Evolutionary conservation across 1,284 basidiomycete species (phyloP).

Genomic region (Tilletiaria anomala): DNA sequence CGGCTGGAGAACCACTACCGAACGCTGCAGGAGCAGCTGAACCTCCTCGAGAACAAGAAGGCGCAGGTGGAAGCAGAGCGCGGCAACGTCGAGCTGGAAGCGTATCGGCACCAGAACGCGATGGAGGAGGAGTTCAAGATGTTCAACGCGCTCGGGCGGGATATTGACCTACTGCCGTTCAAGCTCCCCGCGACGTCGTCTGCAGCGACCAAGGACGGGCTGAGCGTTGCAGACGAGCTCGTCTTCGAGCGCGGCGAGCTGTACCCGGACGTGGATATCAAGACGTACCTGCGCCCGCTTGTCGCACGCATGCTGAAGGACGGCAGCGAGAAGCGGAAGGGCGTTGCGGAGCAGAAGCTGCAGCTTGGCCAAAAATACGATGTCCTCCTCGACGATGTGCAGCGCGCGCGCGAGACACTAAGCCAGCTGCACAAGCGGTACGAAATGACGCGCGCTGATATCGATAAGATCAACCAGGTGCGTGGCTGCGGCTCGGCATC

Average conservation of each 20-base stretch:
- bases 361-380: neutral
- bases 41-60: conserved; percentile 16
- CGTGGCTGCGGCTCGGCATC: too few species aligned
- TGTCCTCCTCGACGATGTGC: neutral
- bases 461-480: neutral
- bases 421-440: neutral
- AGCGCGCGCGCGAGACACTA: neutral
- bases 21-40: conserved; percentile 19
- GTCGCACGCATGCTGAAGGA: neutral
- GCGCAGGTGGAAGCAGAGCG: conserved; percentile 19
- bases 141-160: conserved; percentile 19
- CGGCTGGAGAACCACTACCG: conserved; percentile 24
- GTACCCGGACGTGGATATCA: neutral
- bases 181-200: neutral
- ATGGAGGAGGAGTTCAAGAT: conserved; percentile 23
- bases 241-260: neutral
- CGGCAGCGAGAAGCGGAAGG: neutral
- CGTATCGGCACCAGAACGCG: conserved; percentile 24
- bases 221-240: neutral
- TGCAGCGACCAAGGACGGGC: neutral
- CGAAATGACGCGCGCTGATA: neutral
- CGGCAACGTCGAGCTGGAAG: conserved; percentile 25
- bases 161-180: neutral
- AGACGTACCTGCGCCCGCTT: neutral
- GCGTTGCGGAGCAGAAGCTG: neutral